Base-by-base conservation (phyloP, 768 basidiomycete genomes). In the Pisolithus albus region DNA sequence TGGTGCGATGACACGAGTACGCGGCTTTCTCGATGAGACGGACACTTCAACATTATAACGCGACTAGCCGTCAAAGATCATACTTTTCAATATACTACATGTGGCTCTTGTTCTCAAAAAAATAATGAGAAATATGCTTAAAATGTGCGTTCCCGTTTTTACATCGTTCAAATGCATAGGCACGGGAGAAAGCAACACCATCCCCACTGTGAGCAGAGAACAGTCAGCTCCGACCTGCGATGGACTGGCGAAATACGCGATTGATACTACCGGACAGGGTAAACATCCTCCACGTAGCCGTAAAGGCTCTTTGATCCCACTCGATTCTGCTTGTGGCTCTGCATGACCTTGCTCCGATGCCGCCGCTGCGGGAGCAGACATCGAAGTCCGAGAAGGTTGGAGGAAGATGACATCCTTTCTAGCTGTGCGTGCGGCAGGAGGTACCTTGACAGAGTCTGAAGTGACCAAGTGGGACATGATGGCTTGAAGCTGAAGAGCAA, bases 171-270 rank as follows among this genome's bases (percentile, higher is more conserved):
- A 11, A 13, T 13, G 42, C 69, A 72, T 11, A 70, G 70, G n/a
- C 64, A 49, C 6, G 71, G 71, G 48, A 72, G 66, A 46, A 68
- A 62, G 45, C 51, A 73, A 42, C 71, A 72, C 38, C 58, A 69
- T 30, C 72, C 71, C 6, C 69, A 69, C 39, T 68, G 60, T 69
- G 61, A 44, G 1, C 18, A 7, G 10, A 39, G 6, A 26, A 32
- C 54, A 30, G 13, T 59, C 52, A 40, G 39, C 37, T 7, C 21
- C 16, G 7, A 30, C 6, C 18, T 10, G 11, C 24, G 2, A 13
- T 10, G 5, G n/a, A 16, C 9, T 5, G 26, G 30, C 5, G 5
- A 40, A 16, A 32, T 30, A 36, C 5, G 9, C 21, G 55, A 63
- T 23, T 49, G 19, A 23, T 28, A 45, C 43, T 24, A 67, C 67